Percentiles rank a stretch among this genome's conserved stretches.
phyloP scores from a whole-genome alignment of 768 basidiomycete species.

The Tylopilus plumbeoviolaceoides region DNA sequence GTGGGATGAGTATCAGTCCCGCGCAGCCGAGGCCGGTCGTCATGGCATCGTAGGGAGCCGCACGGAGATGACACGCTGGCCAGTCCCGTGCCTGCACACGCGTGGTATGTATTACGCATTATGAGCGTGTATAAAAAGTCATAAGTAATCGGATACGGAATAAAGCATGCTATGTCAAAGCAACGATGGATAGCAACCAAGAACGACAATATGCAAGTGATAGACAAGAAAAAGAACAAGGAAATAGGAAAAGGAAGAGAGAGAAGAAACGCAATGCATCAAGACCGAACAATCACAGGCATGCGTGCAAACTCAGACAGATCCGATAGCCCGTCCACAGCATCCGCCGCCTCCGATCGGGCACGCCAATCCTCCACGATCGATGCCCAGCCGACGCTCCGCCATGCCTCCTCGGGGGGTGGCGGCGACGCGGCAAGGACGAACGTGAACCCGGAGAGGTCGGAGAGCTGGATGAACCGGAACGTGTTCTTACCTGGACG shows the following conservation, averaged over 20 bases:
- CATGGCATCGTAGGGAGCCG: conserved; percentile 8
- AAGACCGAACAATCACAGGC: conserved; percentile 17
- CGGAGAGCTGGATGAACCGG: conserved; percentile 47
- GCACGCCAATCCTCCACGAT: background rate
- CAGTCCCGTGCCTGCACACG: no score
- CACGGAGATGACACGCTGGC: no score
- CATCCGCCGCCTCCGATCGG: background rate
- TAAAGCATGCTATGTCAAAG: background rate
- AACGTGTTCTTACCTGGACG: conserved; percentile 44
- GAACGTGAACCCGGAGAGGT: conserved; percentile 41
- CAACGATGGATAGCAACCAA: background rate
- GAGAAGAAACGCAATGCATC: background rate
- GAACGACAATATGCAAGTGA: no score
- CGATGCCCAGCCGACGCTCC: conserved; percentile 23
- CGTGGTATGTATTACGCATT: no score
- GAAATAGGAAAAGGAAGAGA: no score
- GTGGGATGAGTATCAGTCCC: conserved; percentile 84
- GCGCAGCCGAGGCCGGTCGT: conserved; percentile 25
- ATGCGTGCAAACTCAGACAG: conserved; percentile 21
- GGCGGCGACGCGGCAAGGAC: conserved; percentile 38
- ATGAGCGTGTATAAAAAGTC: no score
- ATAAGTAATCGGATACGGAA: background rate
- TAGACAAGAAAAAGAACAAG: no score
- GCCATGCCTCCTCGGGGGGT: conserved; percentile 21
- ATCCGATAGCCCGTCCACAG: conserved; percentile 6